phyloP scores from a whole-genome alignment of 805 yeast species.

The Candida michaelii region DNA sequence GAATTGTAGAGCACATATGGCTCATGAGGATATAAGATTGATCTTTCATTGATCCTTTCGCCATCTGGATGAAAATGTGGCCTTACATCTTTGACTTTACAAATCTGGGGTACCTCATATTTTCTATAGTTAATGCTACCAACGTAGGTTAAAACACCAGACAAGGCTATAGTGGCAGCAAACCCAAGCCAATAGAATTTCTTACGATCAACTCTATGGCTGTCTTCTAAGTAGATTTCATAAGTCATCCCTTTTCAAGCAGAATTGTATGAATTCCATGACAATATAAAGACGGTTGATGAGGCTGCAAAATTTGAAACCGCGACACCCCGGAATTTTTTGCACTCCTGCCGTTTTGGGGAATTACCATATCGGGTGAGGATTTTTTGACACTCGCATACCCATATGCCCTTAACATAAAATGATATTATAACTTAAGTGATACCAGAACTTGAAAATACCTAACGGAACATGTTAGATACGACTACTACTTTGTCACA shows the following conservation, averaged over 20 bases:
- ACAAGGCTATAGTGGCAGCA: background rate
- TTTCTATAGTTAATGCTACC: background rate
- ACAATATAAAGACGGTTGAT: too few relatives aligned
- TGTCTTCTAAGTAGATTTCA: background rate
- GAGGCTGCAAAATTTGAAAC: background rate
- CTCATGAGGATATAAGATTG: constrained; percentile 4
- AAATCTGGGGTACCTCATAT: constrained; percentile 3
- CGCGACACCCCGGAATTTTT: too few relatives aligned
- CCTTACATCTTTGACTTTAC: constrained; percentile 1
- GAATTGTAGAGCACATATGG: constrained; percentile 1
- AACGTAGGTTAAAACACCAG: background rate
- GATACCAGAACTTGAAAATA: too few relatives aligned
- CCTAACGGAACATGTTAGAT: background rate
- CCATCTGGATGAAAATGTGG: constrained; percentile 4
- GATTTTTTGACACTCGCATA: too few relatives aligned
- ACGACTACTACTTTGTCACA: background rate
- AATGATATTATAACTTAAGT: too few relatives aligned
- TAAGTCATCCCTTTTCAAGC: background rate
- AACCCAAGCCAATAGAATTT: background rate
- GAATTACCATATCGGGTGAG: too few relatives aligned
- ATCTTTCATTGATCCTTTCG: constrained; percentile 5
- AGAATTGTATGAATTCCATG: too few relatives aligned
- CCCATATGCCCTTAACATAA: too few relatives aligned
- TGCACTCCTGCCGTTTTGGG: too few relatives aligned
- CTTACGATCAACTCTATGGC: background rate